These are phyloP conservation scores for Pythium inflatum DNA, from an alignment of 352 stramenopile genomes.

Conservation along the genomic window DNA sequence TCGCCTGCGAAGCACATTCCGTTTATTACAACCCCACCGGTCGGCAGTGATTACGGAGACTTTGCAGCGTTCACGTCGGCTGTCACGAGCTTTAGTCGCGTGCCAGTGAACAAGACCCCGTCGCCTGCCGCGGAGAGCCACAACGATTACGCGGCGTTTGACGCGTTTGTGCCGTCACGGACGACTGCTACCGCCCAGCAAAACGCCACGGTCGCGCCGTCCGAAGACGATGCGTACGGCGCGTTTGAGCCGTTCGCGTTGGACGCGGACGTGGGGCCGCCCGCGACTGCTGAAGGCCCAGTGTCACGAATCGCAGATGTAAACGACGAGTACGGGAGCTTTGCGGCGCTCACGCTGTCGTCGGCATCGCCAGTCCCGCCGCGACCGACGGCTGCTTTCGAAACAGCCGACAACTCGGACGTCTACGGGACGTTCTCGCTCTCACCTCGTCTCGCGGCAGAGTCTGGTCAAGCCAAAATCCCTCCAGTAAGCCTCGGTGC, in stretches of 20 bases:
- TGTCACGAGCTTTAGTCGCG: constrained; percentile 24
- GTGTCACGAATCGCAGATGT: too few relatives aligned
- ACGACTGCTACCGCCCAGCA: not conserved
- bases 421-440: constrained; percentile 28
- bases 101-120: not conserved
- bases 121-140: not conserved
- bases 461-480: too few relatives aligned
- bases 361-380: not conserved
- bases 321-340: constrained; percentile 50
- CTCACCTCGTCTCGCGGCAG: constrained; percentile 5
- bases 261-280: too few relatives aligned
- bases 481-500: too few relatives aligned
- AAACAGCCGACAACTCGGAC: not conserved
- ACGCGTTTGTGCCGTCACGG: constrained; percentile 5
- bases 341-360: constrained; percentile 35
- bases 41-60: constrained; percentile 22
- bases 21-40: constrained; percentile 24
- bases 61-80: constrained; percentile 29
- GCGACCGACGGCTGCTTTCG: not conserved
- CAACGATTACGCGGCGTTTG: constrained; percentile 34
- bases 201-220: not conserved
- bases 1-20: constrained; percentile 25
- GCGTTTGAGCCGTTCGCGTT: constrained; percentile 33
- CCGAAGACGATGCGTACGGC: constrained; percentile 34
- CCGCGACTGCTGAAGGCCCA: too few relatives aligned